Evolutionary conservation across 306 rosid genomes (phyloP), one percentile per base, ranked within the genome.

Genomic region (Quercus parvula): DNA sequence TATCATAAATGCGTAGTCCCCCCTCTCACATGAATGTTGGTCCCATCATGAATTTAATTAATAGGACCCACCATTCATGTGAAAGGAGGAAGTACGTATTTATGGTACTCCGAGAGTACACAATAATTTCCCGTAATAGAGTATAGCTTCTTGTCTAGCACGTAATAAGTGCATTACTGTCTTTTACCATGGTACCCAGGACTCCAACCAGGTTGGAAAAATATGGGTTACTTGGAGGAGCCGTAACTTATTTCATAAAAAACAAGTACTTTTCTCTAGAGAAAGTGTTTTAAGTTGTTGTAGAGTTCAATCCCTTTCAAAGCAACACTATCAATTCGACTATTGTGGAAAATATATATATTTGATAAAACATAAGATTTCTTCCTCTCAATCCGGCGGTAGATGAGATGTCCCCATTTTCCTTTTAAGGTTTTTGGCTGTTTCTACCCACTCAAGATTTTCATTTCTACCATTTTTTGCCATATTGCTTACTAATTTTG

Each of bases 341-440:
- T 69, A 63, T 52, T 58, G 59, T 38, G 61, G 71, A 80, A 78
- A 73, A 55, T 58, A 41, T 41, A 8, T 41, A 38, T 38, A 59
- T 63, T 76, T 54, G 27, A 62, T 41, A 20, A 59, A 59, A 41
- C 24, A 78, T 41, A 81, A 6, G 78, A 28, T 72, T 85, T 52
- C 86, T 59, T 71, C 89, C 86, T 83, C 22, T 69, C 80, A 83
- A 79, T 86, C 86, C 85, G 85, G 86, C 81, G 73, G 38, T 61
- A 70, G 71, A 82, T 79, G 9, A 71, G 64, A 81, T 79, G 22
- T 82, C 68, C 75, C 51, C 77, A 18, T 79, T 52, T 57, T 6
- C 69, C 38, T 31, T 35, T 38, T 69, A 22, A 27, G 56, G 80
- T 54, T 6, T 54, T 67, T 67, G 17, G 30, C 55, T 59, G 12